Percentiles rank a stretch among this genome's conserved stretches.
Evolutionary conservation across 192 early-diverging fungal species (phyloP).

Genomic region (Coemansia sp.): DNA sequence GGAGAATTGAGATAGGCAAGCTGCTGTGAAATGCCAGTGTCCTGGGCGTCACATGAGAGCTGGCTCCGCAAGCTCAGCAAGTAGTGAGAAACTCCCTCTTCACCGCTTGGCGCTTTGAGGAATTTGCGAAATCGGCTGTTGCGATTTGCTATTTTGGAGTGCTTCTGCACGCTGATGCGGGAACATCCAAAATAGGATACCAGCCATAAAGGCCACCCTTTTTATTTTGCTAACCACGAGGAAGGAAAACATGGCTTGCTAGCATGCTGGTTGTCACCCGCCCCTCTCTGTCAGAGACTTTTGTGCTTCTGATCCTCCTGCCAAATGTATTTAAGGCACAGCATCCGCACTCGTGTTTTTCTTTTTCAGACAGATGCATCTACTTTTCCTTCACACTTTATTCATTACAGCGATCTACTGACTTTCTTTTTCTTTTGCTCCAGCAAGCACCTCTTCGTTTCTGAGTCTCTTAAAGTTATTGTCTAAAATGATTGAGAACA

Average conservation of each 20-base stretch:
- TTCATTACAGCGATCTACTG: background rate
- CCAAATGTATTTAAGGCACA: background rate
- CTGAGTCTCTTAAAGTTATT: background rate
- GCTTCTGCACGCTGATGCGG: background rate
- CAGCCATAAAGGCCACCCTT: background rate
- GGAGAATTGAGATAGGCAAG: background rate
- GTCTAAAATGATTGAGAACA: background rate
- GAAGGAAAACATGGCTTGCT: background rate
- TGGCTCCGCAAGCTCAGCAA: too few species aligned
- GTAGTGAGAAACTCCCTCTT: background rate
- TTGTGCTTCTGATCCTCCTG: background rate
- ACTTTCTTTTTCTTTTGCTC: background rate
- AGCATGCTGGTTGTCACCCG: background rate
- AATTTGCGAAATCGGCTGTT: background rate
- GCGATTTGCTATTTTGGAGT: slow-evolving; percentile 2
- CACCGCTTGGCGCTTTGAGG: background rate
- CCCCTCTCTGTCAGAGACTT: background rate
- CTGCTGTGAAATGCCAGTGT: background rate
- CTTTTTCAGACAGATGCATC: background rate
- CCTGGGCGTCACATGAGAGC: background rate
- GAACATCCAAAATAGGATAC: background rate
- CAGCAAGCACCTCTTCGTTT: background rate
- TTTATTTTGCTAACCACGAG: background rate
- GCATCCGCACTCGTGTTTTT: background rate
- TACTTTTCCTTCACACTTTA: background rate